A percentile compares a stretch with the other conserved stretches of the same genome.
These are phyloP conservation scores for Quercus phellos DNA, from an alignment of 331 rosid genomes.

Conservation along the genomic window DNA sequence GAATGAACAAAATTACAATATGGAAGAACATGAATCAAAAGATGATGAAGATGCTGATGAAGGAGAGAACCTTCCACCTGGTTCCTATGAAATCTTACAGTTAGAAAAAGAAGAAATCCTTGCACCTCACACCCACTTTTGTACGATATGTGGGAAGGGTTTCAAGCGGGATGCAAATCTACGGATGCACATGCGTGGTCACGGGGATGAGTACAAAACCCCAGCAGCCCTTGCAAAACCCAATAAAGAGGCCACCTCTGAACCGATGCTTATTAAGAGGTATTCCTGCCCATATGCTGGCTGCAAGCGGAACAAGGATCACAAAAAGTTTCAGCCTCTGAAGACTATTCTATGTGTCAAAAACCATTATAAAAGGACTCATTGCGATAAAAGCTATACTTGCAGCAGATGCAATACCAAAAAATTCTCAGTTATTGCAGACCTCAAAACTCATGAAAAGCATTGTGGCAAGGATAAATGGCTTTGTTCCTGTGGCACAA, in stretches of 20 bases:
- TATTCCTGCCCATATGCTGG: constrained; percentile 90
- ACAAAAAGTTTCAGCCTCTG: constrained; percentile 87
- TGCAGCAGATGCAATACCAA: constrained; percentile 93
- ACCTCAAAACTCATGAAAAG: constrained; percentile 97
- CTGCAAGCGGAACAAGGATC: constrained; percentile 96
- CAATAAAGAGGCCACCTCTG: constrained; percentile 58
- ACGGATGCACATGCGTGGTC: constrained; percentile 99
- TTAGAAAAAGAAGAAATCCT: constrained; percentile 96
- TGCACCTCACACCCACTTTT: constrained; percentile 97
- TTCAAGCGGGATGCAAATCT: constrained; percentile 98
- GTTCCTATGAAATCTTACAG: constrained; percentile 90
- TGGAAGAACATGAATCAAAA: constrained; percentile 75
- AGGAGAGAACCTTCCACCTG: constrained; percentile 85
- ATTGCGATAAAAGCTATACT: constrained; percentile 91
- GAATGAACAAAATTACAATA: constrained; percentile 41
- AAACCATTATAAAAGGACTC: constrained; percentile 98
- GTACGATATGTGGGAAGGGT: constrained; percentile 95
- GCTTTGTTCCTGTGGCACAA: constrained; percentile 98
- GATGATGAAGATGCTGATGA: constrained; percentile 92
- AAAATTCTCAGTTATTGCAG: constrained; percentile 95
- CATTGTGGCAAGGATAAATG: constrained; percentile 98
- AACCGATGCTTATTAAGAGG: constrained; percentile 72
- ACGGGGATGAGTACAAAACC: constrained; percentile 97
- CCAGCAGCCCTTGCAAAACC: constrained; percentile 97
- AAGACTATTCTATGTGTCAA: constrained; percentile 96